Percentiles rank a stretch among this genome's conserved stretches.
Conservation (phyloP, 2,329 filamentous ascomycete species). For the Alternaria sp. region DNA sequence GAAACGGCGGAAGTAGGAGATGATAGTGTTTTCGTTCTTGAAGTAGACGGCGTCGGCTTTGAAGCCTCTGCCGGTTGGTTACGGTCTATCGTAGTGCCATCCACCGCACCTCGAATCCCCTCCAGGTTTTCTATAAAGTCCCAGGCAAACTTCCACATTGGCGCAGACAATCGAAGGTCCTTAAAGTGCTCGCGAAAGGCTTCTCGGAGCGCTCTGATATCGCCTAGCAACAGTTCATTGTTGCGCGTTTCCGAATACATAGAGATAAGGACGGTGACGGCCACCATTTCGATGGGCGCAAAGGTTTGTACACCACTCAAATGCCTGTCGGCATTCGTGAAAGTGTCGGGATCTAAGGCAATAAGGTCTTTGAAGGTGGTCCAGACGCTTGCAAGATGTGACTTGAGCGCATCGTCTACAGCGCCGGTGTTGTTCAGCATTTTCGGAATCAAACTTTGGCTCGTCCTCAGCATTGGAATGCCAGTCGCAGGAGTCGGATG, state of each 20-base stretch:
- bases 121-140: slow-evolving; percentile 39
- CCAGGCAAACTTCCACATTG: slow-evolving; percentile 42
- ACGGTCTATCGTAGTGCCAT: slow-evolving; percentile 27
- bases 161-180: slow-evolving; percentile 37
- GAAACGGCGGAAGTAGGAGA: not conserved
- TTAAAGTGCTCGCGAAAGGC: slow-evolving; percentile 34
- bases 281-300: slow-evolving; percentile 47
- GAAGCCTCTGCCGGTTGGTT: not conserved
- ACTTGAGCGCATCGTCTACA: slow-evolving; percentile 37
- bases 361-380: slow-evolving; percentile 38
- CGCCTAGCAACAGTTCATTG: slow-evolving; percentile 35
- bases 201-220: slow-evolving; percentile 36
- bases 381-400: slow-evolving; percentile 44
- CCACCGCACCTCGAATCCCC: slow-evolving; percentile 29
- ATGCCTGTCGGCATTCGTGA: slow-evolving; percentile 36
- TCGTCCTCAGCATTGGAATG: slow-evolving; percentile 33
- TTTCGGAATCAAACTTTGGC: slow-evolving; percentile 24
- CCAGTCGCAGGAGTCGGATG: slow-evolving; percentile 32
- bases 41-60: not conserved
- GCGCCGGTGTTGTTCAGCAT: slow-evolving; percentile 35
- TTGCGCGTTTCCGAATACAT: slow-evolving; percentile 36
- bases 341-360: slow-evolving; percentile 32
- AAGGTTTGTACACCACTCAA: slow-evolving; percentile 41
- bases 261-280: slow-evolving; percentile 43
- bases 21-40: not conserved